Conservation (phyloP, 225 moss, liverwort and hornwort genomes). For the Anthoceros angustus region DNA sequence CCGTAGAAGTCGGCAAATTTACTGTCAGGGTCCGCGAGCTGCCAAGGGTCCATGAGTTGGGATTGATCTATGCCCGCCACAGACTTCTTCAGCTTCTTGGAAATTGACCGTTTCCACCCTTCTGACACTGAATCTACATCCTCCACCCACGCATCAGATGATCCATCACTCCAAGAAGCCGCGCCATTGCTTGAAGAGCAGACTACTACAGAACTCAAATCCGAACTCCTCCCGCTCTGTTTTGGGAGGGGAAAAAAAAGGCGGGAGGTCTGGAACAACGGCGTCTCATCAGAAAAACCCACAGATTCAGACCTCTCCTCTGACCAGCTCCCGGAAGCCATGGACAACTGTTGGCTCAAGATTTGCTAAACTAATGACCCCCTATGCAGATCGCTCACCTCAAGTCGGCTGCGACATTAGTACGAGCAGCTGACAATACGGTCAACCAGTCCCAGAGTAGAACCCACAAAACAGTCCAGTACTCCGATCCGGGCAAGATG, state of each 20-base stretch:
- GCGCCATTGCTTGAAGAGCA: not conserved
- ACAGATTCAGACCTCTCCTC: not conserved
- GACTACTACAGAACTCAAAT: not conserved
- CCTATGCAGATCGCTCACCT: too few relatives aligned
- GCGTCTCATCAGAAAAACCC: not conserved
- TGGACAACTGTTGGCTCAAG: not conserved
- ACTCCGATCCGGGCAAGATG: too few relatives aligned
- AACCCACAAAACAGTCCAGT: too few relatives aligned
- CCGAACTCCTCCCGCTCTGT: not conserved
- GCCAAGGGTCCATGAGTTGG: conserved; percentile 57
- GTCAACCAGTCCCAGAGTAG: too few relatives aligned
- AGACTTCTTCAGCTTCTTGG: conserved; percentile 18
- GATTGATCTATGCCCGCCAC: conserved; percentile 82
- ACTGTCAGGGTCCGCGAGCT: conserved; percentile 76
- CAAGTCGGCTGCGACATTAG: too few relatives aligned
- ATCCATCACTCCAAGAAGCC: not conserved
- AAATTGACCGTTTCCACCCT: not conserved
- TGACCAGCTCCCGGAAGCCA: not conserved
- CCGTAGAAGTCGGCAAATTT: conserved; percentile 70
- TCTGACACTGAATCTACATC: not conserved
- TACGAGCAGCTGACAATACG: too few relatives aligned
- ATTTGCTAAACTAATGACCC: too few relatives aligned
- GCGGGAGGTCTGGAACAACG: not conserved
- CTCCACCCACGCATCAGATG: not conserved
- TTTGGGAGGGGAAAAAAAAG: not conserved